Evolutionary conservation across 331 rosid species (phyloP).

Genomic region (Pyracantha coccinea): DNA sequence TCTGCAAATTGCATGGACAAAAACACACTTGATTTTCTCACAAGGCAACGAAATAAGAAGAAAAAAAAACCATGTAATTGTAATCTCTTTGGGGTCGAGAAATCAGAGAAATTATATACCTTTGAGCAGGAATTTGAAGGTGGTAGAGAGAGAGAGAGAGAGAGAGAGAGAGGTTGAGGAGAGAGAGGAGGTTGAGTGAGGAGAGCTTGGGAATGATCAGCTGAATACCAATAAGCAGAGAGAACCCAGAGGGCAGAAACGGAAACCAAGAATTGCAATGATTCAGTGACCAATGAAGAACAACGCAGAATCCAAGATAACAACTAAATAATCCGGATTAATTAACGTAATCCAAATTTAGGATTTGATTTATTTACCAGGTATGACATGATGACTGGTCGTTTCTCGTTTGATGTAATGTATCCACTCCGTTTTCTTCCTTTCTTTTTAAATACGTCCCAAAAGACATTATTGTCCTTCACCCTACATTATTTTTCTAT

Average conservation of each 20-base stretch:
- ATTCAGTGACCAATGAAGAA: no score
- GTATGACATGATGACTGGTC: not conserved
- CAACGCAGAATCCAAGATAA: not conserved
- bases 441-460: no score
- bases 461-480: no score
- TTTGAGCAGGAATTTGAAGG: not conserved
- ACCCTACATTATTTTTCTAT: no score
- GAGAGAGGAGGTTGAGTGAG: no score
- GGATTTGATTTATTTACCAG: not conserved
- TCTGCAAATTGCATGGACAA: slow-evolving; percentile 7
- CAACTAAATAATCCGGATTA: not conserved
- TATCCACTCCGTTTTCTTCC: no score
- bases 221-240: not conserved
- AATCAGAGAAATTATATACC: not conserved
- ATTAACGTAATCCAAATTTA: not conserved
- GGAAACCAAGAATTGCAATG: not conserved
- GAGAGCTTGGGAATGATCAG: not conserved
- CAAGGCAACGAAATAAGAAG: not conserved
- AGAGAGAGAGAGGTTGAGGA: not conserved
- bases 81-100: not conserved
- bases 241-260: not conserved
- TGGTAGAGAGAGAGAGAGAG: not conserved
- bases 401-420: no score
- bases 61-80: not conserved
- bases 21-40: not conserved